phyloP scores from a whole-genome alignment of 2,329 filamentous ascomycete genomes.

The Elsinoe australis region DNA sequence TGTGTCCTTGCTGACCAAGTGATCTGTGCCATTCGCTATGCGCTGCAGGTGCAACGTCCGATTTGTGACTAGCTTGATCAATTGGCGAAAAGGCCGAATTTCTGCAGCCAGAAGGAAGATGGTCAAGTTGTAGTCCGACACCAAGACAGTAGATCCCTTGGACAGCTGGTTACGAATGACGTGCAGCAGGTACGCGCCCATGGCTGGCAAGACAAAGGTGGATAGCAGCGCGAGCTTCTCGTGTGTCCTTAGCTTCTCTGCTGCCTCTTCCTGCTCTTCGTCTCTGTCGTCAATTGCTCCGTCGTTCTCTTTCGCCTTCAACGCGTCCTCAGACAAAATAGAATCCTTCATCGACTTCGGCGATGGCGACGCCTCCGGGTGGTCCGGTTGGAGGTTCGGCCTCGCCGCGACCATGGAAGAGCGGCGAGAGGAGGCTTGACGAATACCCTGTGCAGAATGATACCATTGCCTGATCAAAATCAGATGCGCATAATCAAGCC shows the following conservation, averaged over 20 bases:
- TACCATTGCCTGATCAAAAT: slow-evolving; percentile 44
- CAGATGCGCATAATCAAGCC: neutral
- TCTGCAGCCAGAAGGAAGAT: slow-evolving; percentile 86
- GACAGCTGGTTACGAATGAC: slow-evolving; percentile 72
- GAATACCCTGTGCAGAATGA: slow-evolving; percentile 38
- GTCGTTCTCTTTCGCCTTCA: slow-evolving; percentile 15
- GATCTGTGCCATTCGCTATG: slow-evolving; percentile 44
- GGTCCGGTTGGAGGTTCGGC: slow-evolving; percentile 18
- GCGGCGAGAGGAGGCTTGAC: slow-evolving; percentile 16
- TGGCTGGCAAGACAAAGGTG: slow-evolving; percentile 69
- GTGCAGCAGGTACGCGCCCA: slow-evolving; percentile 80
- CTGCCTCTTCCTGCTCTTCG: slow-evolving; percentile 34
- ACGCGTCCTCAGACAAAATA: slow-evolving; percentile 10
- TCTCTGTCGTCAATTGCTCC: slow-evolving; percentile 16
- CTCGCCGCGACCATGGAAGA: slow-evolving; percentile 2
- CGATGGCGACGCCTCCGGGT: slow-evolving; percentile 23
- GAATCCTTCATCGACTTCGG: slow-evolving; percentile 17
- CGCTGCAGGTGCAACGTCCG: slow-evolving; percentile 76
- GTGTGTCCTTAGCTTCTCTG: slow-evolving; percentile 60
- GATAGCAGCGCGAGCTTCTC: slow-evolving; percentile 66
- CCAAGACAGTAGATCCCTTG: slow-evolving; percentile 72
- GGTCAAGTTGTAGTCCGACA: slow-evolving; percentile 87
- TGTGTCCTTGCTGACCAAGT: slow-evolving; percentile 20
- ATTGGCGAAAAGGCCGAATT: slow-evolving; percentile 70
- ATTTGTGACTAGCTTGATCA: slow-evolving; percentile 70